Evolutionary conservation across 176 grass and related monocot species (phyloP).

Genomic region (Rhipidocladum racemiflorum): DNA sequence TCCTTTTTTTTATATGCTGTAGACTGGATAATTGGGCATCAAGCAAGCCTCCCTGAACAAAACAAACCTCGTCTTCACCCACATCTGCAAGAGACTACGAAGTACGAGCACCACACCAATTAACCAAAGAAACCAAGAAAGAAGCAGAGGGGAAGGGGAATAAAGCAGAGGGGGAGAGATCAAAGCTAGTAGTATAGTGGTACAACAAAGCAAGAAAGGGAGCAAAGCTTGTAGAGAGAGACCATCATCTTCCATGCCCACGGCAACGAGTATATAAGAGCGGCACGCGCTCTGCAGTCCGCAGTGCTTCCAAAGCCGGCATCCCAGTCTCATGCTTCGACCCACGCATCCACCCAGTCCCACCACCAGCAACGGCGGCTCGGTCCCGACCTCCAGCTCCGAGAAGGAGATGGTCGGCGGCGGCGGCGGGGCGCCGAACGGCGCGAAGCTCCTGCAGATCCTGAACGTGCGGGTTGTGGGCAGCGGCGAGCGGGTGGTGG

Average conservation of each 20-base stretch:
- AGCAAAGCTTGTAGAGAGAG: neutral
- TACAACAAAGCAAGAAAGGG: neutral
- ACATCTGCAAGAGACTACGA: constrained; percentile 5
- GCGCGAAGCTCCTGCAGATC: constrained; percentile 80
- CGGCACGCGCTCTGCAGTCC: no score
- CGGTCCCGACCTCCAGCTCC: constrained; percentile 19
- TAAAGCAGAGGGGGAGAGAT: constrained; percentile 30
- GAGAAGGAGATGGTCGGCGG: constrained; percentile 36
- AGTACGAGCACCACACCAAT: neutral
- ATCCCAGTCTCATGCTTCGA: constrained; percentile 30
- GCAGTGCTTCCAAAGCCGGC: neutral
- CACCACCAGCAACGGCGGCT: constrained; percentile 15
- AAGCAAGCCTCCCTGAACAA: neutral
- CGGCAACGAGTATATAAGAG: constrained; percentile 26
- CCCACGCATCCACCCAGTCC: constrained; percentile 40
- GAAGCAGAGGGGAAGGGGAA: neutral
- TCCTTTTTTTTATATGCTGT: constrained; percentile 19
- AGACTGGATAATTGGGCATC: constrained; percentile 48
- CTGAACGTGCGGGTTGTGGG: constrained; percentile 88
- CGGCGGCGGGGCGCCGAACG: constrained; percentile 39
- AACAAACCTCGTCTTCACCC: neutral
- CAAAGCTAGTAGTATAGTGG: neutral
- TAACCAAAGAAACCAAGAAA: neutral
- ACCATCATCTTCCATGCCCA: constrained; percentile 16
- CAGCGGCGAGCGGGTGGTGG: constrained; percentile 65